These are phyloP conservation scores for Tuber melanosporum DNA, from an alignment of 495 filamentous ascomycete species.

Conservation along the genomic window DNA sequence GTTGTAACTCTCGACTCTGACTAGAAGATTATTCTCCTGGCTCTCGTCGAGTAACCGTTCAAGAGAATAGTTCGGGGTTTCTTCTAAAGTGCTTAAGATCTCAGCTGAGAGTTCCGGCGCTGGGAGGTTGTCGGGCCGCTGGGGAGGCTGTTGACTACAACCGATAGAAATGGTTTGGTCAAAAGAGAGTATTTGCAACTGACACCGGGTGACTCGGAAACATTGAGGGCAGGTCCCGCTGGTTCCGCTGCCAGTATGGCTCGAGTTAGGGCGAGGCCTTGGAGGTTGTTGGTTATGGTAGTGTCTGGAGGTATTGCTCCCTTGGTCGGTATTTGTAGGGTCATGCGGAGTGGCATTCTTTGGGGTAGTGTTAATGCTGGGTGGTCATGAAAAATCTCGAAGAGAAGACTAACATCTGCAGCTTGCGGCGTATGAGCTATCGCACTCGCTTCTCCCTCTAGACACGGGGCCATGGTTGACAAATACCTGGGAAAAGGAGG, in stretches of 20 bases:
- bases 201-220: neutral
- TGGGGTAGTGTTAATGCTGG: neutral
- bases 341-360: neutral
- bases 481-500: neutral
- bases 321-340: neutral
- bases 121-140: neutral
- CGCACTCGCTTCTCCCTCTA: neutral
- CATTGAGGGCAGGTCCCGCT: neutral
- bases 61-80: neutral
- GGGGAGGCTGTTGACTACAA: neutral
- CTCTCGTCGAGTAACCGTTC: neutral
- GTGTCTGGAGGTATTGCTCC: neutral
- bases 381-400: neutral
- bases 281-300: neutral
- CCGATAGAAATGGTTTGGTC: neutral
- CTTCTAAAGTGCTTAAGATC: neutral
- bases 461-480: neutral
- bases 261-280: neutral
- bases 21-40: neutral
- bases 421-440: neutral
- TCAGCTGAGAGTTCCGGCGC: neutral
- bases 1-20: neutral
- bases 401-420: neutral
- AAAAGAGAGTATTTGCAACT: neutral
- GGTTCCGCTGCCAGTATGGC: neutral